Evolutionary conservation across 805 yeast genomes (phyloP), one percentile per base, ranked within the genome.

Genomic region (Kluyveromyces starmeri): DNA sequence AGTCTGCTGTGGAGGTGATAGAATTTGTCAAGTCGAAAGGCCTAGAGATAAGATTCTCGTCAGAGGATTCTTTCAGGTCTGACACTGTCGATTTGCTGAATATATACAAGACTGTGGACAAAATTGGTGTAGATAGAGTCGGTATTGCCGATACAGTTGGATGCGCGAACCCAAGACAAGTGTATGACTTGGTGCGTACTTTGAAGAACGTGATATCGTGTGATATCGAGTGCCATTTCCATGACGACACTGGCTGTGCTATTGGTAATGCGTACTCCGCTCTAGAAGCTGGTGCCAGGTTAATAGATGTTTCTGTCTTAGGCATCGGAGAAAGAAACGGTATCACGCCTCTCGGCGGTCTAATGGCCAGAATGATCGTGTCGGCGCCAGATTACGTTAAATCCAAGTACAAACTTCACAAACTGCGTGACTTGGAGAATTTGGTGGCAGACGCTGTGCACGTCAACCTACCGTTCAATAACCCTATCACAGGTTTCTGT

Each of bases 101-200:
- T 68, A 92, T 89, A 48, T 89, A 89, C 71, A 82, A 86, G 62
- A 86, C 96, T 20, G 98, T 89, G 45, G 94, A 84, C 68, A 84
- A 85, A 67, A 85, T 89, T 51, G 98, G 98, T 54, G 98, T 89
- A 44, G 83, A 92, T 71, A 78, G 98, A 63, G 96, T 89, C 38
- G 98, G 98, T 67, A 89, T 89, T 64, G 98, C 98, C 44, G 98
- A 89, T 62, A 89, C 98, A 21, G 98, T 89, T 39, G 98, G 98
- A 28, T 83, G 97, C 62, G 98, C 98, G 45, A 89, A 89, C 70
- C 98, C 98, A 52, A 78, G 98, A 67, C 97, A 92, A 65, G 98
- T 89, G 37, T 89, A 89, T 63, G 97, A 92, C 67, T 73, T 89
- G 49, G 94, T 89, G 39, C 78, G 94, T 55, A 89, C 97, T 23